Base-by-base conservation (phyloP, 148 eudicot genomes). In the Chenopodium berlandieri region DNA sequence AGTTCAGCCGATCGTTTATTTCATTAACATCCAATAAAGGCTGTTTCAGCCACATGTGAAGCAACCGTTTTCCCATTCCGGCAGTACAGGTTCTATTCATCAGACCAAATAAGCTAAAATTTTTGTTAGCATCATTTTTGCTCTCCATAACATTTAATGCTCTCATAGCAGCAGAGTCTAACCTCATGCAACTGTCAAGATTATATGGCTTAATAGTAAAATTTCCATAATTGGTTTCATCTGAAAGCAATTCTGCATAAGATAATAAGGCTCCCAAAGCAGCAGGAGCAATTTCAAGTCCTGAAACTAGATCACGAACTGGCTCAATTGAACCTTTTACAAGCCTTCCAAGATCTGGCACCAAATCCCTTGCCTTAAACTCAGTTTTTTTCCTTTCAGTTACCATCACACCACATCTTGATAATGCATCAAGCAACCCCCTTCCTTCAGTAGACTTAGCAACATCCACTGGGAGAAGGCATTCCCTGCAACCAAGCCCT, bases 61-160 rank as follows among this genome's bases (percentile, higher is more conserved):
- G 89, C 81, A 96, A 86, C 44, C 99, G 87, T 88, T 92, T 96
- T 73, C 99, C 99, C 99, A 96, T 96, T 77, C 99, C 99, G 80
- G 97, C 98, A 75, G 99, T 96, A 86, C 99, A 96, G 73, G 99
- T 96, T 86, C 98, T 90, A 87, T 96, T 96, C 93, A 92, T 89
- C 73, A 96, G 95, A 82, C 99, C 99, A 91, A 96, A 96, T 83
- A 96, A 87, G 83, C 99, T 96, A 79, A 91, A 92, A 81, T 87
- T 92, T 85, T 92, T 96, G 91, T 96, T 94, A 52, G 99, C 98
- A 83, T 96, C 99, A 64, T 91, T 88, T 87, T 96, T 96, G 89
- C 97, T 96, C 88, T 96, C 99, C 98, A 94, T 88, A 80, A 96
- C 94, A 90, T 96, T 96, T 75, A 96, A 82, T 66, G 99, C 99